Evolutionary conservation across 768 basidiomycete genomes (phyloP).

Genomic region (Boletus subparvulus): DNA sequence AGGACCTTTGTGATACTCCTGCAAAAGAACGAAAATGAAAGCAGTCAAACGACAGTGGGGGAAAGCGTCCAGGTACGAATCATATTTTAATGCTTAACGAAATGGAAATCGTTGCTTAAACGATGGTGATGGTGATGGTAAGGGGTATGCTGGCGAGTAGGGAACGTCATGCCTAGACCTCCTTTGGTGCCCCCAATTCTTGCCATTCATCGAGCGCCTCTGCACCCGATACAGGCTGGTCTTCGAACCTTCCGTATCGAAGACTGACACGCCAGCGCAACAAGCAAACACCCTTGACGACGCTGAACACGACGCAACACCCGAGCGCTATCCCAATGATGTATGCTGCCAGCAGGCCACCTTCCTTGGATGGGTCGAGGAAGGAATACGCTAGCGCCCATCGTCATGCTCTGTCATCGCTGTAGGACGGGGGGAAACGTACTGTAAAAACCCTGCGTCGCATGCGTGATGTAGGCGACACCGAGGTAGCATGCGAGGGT

Average conservation of each 20-base stretch:
- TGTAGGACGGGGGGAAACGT: constrained; percentile 23
- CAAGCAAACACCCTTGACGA: constrained; percentile 43
- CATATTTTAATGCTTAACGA: neutral
- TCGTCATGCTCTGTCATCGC: constrained; percentile 1
- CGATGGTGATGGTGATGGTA: too few species aligned
- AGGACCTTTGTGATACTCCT: too few species aligned
- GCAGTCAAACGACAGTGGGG: neutral
- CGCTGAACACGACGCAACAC: constrained; percentile 49
- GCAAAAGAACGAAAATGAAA: too few species aligned
- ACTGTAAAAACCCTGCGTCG: constrained; percentile 66
- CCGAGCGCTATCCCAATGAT: constrained; percentile 59
- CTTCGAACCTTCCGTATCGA: constrained; percentile 12
- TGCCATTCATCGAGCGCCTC: constrained; percentile 48
- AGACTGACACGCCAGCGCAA: constrained; percentile 38
- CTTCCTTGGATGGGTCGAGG: constrained; percentile 51
- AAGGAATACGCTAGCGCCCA: constrained; percentile 57
- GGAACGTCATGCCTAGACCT: constrained; percentile 8
- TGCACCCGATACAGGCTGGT: neutral
- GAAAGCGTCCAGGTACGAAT: neutral
- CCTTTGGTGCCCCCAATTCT: constrained; percentile 31
- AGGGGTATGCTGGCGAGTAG: neutral
- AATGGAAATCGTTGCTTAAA: neutral
- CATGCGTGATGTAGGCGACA: constrained; percentile 65
- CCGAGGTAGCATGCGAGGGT: constrained; percentile 58
- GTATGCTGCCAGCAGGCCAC: constrained; percentile 53